Conservation (phyloP, 192 early-diverging fungal genomes). For the Obelidium mucronatum region DNA sequence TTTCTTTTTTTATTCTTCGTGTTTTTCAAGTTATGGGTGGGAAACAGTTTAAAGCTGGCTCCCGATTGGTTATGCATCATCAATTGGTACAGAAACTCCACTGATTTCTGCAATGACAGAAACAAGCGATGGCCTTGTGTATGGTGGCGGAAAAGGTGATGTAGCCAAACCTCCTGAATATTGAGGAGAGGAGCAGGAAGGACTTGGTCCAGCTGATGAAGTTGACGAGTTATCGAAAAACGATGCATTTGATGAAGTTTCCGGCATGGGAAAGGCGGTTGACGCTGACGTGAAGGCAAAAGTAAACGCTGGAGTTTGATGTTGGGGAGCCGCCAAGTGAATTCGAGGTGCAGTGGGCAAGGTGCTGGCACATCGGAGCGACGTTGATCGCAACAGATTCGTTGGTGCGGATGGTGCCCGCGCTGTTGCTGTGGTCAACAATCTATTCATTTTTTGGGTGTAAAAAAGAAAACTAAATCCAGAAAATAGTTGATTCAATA, state of each 20-base stretch:
- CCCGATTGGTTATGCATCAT: constrained; percentile 14
- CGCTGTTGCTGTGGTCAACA: too few relatives aligned
- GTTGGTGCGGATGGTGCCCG: too few relatives aligned
- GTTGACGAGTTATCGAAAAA: constrained; percentile 63
- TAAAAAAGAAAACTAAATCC: too few relatives aligned
- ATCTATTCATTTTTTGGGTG: too few relatives aligned
- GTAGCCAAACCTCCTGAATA: constrained; percentile 67
- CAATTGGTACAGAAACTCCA: not conserved
- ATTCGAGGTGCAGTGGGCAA: not conserved
- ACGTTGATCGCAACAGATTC: too few relatives aligned
- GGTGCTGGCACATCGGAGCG: too few relatives aligned
- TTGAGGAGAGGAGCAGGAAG: too few relatives aligned
- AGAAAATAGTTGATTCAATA: too few relatives aligned
- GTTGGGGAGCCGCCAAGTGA: not conserved
- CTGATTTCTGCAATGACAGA: constrained; percentile 3
- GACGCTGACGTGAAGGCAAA: constrained; percentile 4
- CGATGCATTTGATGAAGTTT: not conserved
- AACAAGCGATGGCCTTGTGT: constrained; percentile 9
- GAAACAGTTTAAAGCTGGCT: too few relatives aligned
- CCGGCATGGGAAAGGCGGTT: constrained; percentile 61
- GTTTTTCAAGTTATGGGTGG: too few relatives aligned
- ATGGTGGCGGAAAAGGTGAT: constrained; percentile 54
- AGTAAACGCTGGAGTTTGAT: not conserved
- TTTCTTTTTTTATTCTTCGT: too few relatives aligned
- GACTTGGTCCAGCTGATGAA: constrained; percentile 72